These are phyloP conservation scores for Zymoseptoria brevis DNA, from an alignment of 2,329 filamentous ascomycete genomes.

Conservation along the genomic window DNA sequence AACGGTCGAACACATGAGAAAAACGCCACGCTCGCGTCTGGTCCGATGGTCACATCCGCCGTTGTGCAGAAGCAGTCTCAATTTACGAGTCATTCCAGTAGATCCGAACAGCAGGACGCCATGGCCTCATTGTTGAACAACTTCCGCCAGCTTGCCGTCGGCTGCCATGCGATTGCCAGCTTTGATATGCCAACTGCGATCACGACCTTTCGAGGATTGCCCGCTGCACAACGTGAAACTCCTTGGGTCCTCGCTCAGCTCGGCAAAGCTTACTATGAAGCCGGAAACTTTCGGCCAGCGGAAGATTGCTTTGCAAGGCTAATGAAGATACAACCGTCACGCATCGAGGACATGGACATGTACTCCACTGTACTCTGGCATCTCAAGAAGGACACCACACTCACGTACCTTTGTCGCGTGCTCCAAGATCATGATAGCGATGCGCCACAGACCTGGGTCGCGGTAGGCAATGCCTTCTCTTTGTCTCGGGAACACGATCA, in stretches of 20 bases:
- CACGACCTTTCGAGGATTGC: slow-evolving; percentile 62
- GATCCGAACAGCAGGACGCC: slow-evolving; percentile 54
- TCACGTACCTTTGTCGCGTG: slow-evolving; percentile 87
- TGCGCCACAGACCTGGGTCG: slow-evolving; percentile 93
- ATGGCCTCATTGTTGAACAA: slow-evolving; percentile 70
- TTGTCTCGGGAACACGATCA: slow-evolving; percentile 88
- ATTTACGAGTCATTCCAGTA: slow-evolving; percentile 7
- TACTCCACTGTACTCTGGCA: slow-evolving; percentile 99
- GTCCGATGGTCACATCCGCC: slow-evolving; percentile 24
- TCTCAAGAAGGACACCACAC: slow-evolving; percentile 80
- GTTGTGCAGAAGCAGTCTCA: slow-evolving; percentile 17
- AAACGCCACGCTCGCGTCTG: slow-evolving; percentile 34
- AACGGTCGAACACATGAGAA: slow-evolving; percentile 42
- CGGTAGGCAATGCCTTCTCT: slow-evolving; percentile 89
- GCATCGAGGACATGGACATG: slow-evolving; percentile 91
- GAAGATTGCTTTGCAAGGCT: slow-evolving; percentile 79
- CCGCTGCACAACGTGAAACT: slow-evolving; percentile 71
- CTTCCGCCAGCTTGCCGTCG: slow-evolving; percentile 71
- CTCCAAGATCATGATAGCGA: slow-evolving; percentile 79
- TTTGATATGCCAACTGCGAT: slow-evolving; percentile 75
- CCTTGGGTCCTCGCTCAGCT: slow-evolving; percentile 90
- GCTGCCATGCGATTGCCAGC: slow-evolving; percentile 68
- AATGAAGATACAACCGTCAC: slow-evolving; percentile 69
- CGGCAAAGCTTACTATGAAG: slow-evolving; percentile 85
- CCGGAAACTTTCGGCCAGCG: slow-evolving; percentile 74